Evolutionary conservation across 1,284 basidiomycete genomes (phyloP), one percentile per base, ranked within the genome.

Genomic region (Anthracocystis walkeri): DNA sequence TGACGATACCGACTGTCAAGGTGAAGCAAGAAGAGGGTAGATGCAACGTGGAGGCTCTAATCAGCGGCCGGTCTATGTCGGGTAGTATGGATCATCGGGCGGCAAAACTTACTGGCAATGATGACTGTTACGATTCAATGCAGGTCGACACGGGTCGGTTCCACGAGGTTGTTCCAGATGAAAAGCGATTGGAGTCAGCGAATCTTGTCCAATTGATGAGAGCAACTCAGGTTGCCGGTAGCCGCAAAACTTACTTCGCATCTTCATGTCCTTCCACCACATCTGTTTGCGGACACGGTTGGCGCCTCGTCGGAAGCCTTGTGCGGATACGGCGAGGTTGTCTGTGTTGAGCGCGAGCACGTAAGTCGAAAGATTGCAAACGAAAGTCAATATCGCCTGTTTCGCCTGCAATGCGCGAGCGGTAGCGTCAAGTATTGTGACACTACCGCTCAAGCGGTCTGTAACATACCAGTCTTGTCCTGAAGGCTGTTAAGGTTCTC

Each of bases 271-370:
- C 57, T 73, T 83, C 86, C 86, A 85, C 84, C 84, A 87, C 90
- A 95, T 88, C 84, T 95, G 94, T 90, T 99, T 99, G 86, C 96
- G 91, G 52, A 99, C 97, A 73, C 94, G 90, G 88, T 97, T 97
- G 58, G 97, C 97, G 75, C 96, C 95, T 78, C 94, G 90, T 73
- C 95, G 91, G 91, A 99, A 99, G 31, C 95, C 95, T 88, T 99
- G 97, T 12, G 96, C 97, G n/a, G 95, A 97, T 41, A 97, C 93
- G 31, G 96, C 95, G 64, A 99, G 90, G 85, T 92, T 97, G 87
- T 99, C 96, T 96, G 68, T 65, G 31, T n/a, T 18, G 12, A 20
- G 14, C 31, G 7, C 20, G 21, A 40, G 38, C 23, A 14, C 27
- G 16, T 8, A 21, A 29, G 49, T 27, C 53, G 50, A 23, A 46